A percentile compares a stretch with the other conserved stretches of the same genome.
Conservation (phyloP, 805 yeast species). For the Metschnikowia continentalis region DNA sequence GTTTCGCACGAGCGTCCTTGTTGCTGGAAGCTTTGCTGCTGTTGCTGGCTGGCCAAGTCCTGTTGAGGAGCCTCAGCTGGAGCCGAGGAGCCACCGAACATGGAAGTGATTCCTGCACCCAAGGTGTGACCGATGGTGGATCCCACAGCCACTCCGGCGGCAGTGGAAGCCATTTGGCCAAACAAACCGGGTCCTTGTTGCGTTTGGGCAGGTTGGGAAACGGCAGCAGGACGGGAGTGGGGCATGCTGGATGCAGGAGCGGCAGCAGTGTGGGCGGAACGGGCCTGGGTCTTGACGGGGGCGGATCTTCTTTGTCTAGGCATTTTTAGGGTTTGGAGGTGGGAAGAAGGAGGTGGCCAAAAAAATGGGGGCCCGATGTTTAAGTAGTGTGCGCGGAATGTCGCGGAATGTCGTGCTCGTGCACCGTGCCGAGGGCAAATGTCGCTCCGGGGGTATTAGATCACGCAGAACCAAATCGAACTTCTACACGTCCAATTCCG, state of each 20-base stretch:
- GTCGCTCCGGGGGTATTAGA: neutral
- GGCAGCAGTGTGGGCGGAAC: conserved; percentile 78
- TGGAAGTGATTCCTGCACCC: conserved; percentile 87
- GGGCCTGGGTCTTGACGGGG: conserved; percentile 49
- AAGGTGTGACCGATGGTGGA: conserved; percentile 94
- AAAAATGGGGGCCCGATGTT: neutral
- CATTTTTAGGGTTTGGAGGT: conserved; percentile 19
- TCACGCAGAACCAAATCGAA: neutral
- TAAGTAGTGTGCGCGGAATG: conserved; percentile 3
- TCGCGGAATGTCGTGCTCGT: conserved; percentile 3
- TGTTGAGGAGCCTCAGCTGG: conserved; percentile 43
- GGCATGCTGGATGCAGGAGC: conserved; percentile 35
- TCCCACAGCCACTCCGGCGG: conserved; percentile 99
- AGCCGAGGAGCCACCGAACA: conserved; percentile 78
- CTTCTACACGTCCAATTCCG: too few species aligned
- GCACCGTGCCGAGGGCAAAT: neutral
- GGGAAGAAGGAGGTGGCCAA: conserved; percentile 3
- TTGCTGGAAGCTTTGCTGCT: conserved; percentile 34
- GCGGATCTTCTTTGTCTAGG: conserved; percentile 54
- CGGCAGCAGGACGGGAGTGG: conserved; percentile 27
- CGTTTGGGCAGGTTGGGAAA: conserved; percentile 39
- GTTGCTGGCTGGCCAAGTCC: conserved; percentile 39
- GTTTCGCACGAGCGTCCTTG: conserved; percentile 70
- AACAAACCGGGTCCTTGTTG: conserved; percentile 78
- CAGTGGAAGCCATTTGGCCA: conserved; percentile 97